Base-by-base conservation (phyloP, 2,329 filamentous ascomycete genomes). In the Colletotrichum lupini region DNA sequence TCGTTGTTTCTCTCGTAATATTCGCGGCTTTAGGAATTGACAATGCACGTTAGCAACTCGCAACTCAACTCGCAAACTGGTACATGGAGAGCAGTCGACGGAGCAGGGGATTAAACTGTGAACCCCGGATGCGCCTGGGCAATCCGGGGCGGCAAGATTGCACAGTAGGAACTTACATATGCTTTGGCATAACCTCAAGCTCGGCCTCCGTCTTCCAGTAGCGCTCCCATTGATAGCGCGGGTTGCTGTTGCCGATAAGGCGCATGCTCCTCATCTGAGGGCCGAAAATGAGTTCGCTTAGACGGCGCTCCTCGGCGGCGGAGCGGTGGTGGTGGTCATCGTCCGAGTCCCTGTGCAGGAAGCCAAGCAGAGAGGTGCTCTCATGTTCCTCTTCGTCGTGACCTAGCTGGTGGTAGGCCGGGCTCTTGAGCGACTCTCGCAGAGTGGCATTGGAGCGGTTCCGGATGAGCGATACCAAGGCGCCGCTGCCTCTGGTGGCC, bases 1-100 rank as follows among this genome's bases (percentile, higher is more conserved):
- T 92, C 92, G 83, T 98, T 98, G 80, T 92, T 96, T 56, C 94
- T 91, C 85, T 97, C 92, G 80, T 98, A 97, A 84, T 98, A 98
- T 79, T 92, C 80, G 59, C 95, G 93, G 73, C 91, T 92, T 75
- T 57, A 64, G 70, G 37, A 32, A 55, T 58, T 60, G 35, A 30
- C 64, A 30, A 57, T 46, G 14, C 32, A 35, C 64, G 28, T 76
- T 16, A 53, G n/a, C 42, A 70, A 73, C 16, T 32, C 63, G 53
- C 52, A 16, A 28, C 46, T 22, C 49, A 70, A 73, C n/a, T 46
- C 63, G 37, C 52, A 16, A 12, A 35, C 32, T 30, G 24, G 32
- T 30, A 12, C 49, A 22, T 3, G 22, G 16, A 46, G 6, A 37
- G 28, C 19, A 30, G 19, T 63, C n/a, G 58, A 24, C 30, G 52